These are phyloP conservation scores for Hymenoscyphus salicellus DNA, from an alignment of 2,329 filamentous ascomycete genomes.

Conservation along the genomic window DNA sequence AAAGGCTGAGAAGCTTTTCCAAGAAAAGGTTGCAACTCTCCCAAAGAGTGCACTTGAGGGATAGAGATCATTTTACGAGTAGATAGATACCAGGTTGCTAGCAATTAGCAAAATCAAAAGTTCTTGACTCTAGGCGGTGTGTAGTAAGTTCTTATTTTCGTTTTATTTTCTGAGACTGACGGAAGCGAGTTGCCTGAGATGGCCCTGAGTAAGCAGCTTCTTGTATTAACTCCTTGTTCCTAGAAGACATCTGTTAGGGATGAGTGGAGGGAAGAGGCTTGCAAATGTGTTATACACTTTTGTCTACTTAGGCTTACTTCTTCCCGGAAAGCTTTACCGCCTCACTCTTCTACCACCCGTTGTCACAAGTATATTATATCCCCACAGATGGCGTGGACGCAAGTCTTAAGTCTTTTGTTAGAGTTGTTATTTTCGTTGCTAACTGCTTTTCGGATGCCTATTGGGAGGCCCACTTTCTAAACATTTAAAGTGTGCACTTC, in stretches of 20 bases:
- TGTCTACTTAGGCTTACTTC: neutral
- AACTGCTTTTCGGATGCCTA: no score
- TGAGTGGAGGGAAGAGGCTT: neutral
- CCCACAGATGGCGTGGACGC: neutral
- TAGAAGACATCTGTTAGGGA: neutral
- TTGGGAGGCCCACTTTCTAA: no score
- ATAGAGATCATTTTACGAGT: constrained; percentile 1
- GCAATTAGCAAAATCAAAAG: constrained; percentile 1
- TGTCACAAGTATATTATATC: neutral
- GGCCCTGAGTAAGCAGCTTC: neutral
- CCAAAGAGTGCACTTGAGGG: constrained; percentile 39
- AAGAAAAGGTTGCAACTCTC: constrained; percentile 73
- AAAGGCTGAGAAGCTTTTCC: constrained; percentile 78
- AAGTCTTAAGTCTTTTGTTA: no score
- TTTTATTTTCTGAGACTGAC: neutral
- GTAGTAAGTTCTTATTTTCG: neutral
- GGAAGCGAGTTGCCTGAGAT: neutral
- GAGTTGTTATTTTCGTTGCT: no score
- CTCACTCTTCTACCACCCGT: neutral
- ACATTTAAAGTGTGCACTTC: no score
- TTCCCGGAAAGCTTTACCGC: neutral
- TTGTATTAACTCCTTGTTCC: neutral
- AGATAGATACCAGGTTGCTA: constrained; percentile 3
- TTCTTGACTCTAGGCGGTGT: neutral
- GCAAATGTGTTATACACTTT: neutral